Evolutionary conservation across 2,329 filamentous ascomycete genomes (phyloP).

Genomic region (Orbilia oligospora): DNA sequence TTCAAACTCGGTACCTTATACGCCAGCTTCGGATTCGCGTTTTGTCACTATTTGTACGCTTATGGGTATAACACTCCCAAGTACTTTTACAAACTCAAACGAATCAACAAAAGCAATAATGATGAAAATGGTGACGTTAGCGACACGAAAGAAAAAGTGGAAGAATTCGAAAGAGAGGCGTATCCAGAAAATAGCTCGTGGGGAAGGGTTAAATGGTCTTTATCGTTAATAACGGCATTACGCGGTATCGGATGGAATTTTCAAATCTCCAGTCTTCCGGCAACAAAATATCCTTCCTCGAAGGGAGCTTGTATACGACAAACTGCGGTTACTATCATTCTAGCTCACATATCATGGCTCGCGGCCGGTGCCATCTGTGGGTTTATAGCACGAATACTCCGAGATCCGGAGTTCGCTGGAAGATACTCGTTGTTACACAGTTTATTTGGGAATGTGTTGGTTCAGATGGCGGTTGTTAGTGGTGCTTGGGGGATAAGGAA

Average conservation of each 20-base stretch:
- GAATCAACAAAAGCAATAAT: no score
- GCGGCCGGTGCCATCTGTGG: background rate
- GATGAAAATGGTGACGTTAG: no score
- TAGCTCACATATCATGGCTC: background rate
- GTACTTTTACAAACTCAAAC: conserved; percentile 22
- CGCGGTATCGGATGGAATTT: conserved; percentile 20
- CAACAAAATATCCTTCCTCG: background rate
- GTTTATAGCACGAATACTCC: background rate
- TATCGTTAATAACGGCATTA: background rate
- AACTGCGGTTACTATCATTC: background rate
- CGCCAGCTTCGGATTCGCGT: conserved; percentile 11
- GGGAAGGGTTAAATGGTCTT: conserved; percentile 19
- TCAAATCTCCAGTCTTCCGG: background rate
- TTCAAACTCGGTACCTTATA: conserved; percentile 23
- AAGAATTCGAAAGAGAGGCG: background rate
- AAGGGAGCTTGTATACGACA: background rate
- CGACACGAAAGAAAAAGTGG: no score
- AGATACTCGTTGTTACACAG: background rate
- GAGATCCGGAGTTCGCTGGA: background rate
- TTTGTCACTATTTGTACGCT: conserved; percentile 34
- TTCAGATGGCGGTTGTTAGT: conserved; percentile 16
- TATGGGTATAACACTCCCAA: conserved; percentile 41
- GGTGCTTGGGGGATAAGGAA: conserved; percentile 15
- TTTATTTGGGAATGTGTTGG: background rate
- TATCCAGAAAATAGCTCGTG: conserved; percentile 7